phyloP scores from a whole-genome alignment of 2,329 filamentous ascomycete species.

The Aspergillus luchuensis region DNA sequence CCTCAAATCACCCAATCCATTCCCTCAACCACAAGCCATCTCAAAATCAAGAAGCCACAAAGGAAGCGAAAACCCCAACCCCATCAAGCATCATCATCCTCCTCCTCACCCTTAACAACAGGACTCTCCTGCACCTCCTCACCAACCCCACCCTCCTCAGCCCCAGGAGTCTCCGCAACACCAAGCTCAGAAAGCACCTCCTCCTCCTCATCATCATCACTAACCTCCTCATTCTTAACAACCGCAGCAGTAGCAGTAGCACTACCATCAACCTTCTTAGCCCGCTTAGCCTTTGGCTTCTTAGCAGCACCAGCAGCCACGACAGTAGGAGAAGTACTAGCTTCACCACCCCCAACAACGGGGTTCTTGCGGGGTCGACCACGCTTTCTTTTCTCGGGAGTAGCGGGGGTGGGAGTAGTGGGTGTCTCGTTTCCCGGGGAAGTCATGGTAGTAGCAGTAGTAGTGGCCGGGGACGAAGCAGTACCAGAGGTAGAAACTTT shows the following conservation, averaged over 20 bases:
- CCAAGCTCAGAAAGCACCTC: neutral
- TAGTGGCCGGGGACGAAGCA: neutral
- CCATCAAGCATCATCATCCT: neutral
- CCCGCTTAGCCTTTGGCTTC: neutral
- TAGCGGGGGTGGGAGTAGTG: neutral
- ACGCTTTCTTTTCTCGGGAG: constrained; percentile 12
- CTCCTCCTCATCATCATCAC: neutral
- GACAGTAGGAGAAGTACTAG: neutral
- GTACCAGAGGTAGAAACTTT: neutral
- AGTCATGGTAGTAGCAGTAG: neutral
- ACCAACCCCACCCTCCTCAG: neutral
- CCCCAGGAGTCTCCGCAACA: neutral
- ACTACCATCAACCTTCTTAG: neutral
- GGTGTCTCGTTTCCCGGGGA: neutral
- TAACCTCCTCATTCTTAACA: no score
- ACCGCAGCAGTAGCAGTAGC: no score
- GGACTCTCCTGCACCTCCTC: neutral
- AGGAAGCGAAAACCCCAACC: neutral
- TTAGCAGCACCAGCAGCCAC: neutral
- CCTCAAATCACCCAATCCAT: neutral
- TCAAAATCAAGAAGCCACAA: no score
- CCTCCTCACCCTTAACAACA: neutral
- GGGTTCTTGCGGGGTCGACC: neutral
- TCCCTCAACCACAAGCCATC: neutral
- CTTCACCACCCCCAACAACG: neutral